Evolutionary conservation across 129 eudicot species (phyloP), one percentile per base, ranked within the genome.

Genomic region (Centella asiatica): DNA sequence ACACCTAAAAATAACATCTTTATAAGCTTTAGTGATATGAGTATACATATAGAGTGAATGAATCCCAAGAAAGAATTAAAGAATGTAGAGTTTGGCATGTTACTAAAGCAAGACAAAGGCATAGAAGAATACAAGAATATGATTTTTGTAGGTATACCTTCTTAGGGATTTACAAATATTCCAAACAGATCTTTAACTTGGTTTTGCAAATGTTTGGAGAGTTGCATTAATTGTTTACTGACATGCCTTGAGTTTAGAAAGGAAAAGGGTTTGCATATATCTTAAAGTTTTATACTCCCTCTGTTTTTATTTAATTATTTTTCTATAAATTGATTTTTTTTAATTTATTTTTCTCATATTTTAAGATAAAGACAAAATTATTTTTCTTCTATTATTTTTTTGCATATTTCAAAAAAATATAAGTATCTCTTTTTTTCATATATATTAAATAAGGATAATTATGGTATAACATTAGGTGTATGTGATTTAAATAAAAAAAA

Each of bases 11-110:
- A 49, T 7, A 32, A 9, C 59, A 69, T 26, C 44, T 69, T 7
- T 36, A 36, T 68, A 20, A 39, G 24, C 18, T 39, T 22, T 14
- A 5, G 18, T 17, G 52, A 28, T 15, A 69, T 62, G 31, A 45
- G 34, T 29, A 40, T 19, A 46, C 39, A 19, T 24, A 15, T 28
- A 48, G 64, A 70, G 77, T 60, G 71, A 66, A 62, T 68, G 80
- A 71, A 74, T 74, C 84, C 80, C 80, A 67, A 74, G 74, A 66
- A 74, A 60, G 77, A 74, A 79, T 74, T 71, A 66, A 74, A 60
- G 77, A 74, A 79, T 74, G 52, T 54, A 67, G 60, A 64, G 74
- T 79, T 79, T 74, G 80, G 77, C 77, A 74, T 74, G 80, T 74
- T 78, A 73, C 82, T 68, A 72, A 68, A 77, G 82, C 72, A 57